These are phyloP conservation scores for Angophora floribunda DNA, from an alignment of 345 rosid genomes.

Conservation along the genomic window DNA sequence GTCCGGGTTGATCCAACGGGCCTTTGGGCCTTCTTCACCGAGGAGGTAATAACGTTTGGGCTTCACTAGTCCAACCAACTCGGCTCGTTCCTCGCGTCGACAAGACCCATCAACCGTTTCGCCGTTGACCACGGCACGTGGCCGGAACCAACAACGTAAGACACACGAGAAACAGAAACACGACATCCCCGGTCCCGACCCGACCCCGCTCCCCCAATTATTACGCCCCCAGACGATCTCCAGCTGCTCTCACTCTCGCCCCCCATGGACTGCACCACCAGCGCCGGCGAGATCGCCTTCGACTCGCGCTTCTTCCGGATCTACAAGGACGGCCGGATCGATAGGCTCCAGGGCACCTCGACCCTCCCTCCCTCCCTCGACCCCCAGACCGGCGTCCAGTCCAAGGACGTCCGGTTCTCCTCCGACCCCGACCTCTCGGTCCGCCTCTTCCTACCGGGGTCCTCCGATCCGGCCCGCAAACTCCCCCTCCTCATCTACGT, in stretches of 20 bases:
- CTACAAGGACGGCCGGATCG: slow-evolving; percentile 13
- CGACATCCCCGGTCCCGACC: background rate
- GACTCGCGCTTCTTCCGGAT: slow-evolving; percentile 23
- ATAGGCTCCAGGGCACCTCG: background rate
- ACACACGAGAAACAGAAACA: background rate
- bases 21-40: background rate
- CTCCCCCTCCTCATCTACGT: slow-evolving; percentile 19
- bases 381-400: slow-evolving; percentile 5
- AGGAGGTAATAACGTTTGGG: background rate
- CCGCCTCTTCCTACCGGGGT: slow-evolving; percentile 6
- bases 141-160: background rate
- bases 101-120: background rate
- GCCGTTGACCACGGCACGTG: background rate
- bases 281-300: background rate
- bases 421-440: slow-evolving; percentile 6
- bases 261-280: background rate
- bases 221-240: background rate
- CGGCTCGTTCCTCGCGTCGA: background rate
- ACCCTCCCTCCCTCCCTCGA: slow-evolving; percentile 2
- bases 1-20: background rate
- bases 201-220: background rate
- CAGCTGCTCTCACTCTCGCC: background rate
- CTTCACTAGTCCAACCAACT: background rate
- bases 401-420: slow-evolving; percentile 14
- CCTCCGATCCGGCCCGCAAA: background rate